These are phyloP conservation scores for Phytophthora nicotianae DNA, from an alignment of 352 stramenopile species.

Conservation along the genomic window DNA sequence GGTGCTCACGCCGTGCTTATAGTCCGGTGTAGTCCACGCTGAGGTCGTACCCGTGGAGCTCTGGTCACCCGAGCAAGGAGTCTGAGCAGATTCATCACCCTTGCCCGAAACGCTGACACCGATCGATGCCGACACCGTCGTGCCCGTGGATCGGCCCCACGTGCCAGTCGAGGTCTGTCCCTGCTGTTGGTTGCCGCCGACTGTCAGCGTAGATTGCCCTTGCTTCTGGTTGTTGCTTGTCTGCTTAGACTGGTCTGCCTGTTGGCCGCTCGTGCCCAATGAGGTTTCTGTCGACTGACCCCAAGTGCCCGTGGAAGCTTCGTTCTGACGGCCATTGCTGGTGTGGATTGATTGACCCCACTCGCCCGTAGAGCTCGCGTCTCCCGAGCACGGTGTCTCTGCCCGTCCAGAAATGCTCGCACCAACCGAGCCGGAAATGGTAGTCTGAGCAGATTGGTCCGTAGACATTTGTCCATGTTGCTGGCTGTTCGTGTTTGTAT, in stretches of 20 bases:
- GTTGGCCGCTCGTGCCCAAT: not conserved
- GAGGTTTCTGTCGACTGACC: not conserved
- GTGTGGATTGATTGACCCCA: not conserved
- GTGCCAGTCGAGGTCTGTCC: not conserved
- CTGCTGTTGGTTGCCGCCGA: not conserved
- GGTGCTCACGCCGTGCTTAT: slow-evolving; percentile 20
- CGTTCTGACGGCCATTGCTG: not conserved
- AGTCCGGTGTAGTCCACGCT: slow-evolving; percentile 7
- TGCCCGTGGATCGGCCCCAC: not conserved
- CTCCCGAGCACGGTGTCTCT: not conserved
- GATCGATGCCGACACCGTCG: not conserved
- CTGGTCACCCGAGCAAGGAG: not conserved
- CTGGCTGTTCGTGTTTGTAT: not conserved
- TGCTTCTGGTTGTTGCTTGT: not conserved
- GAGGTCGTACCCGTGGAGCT: slow-evolving; percentile 6
- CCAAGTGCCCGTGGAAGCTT: not conserved
- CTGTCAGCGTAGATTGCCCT: not conserved
- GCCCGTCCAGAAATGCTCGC: not conserved
- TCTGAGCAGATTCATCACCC: too few relatives aligned
- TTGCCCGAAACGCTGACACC: not conserved
- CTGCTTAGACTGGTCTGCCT: not conserved
- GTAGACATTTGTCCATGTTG: too few relatives aligned
- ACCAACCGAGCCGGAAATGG: not conserved
- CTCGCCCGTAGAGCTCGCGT: not conserved
- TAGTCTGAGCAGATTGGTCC: not conserved